Base-by-base conservation (phyloP, 2,329 filamentous ascomycete genomes). In the Aureobasidium lini region DNA sequence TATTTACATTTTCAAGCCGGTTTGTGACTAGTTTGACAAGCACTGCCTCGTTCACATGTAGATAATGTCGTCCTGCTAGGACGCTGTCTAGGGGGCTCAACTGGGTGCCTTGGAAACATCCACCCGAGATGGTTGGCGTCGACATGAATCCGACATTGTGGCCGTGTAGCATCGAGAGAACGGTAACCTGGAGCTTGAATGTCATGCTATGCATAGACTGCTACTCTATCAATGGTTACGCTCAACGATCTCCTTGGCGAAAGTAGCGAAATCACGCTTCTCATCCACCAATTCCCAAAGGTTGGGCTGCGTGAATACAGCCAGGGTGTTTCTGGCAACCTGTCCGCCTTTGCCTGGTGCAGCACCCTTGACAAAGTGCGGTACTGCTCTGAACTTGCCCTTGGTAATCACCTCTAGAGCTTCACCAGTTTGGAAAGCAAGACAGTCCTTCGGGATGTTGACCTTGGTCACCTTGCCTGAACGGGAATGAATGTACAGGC, bases 301-400 rank as follows among this genome's bases (percentile, higher is more conserved):
- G 76, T 96, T 96, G 28, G 94, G 94, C 44, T 99, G 94, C 61
- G 93, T 99, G 70, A 97, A 99, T 9, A 97, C 91, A 0, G 94
- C 94, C 65, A 99, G 75, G 9, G 94, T 99, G 75, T 97, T 97
- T 62, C 77, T 69, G 11, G 77, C 77, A 34, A 79, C 74, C 56
- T 71, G 73, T 5, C 62, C 72, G 61, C 73, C 68, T 73, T 67
- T 75, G 46, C 79, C 81, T 1, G 82, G 77, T 64, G 82, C 80
- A 4, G 88, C 85, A 0, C 92, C 93, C 64, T 87, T 82, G 8
- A 99, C 94, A 72, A 95, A 97, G 77, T 99, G 94, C 65, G 94
- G 93, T 62, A 97, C 94, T 1, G 94, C 94, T 74, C 88, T 90
- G 78, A 99, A 96, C 68, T 84, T 85, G 9, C 94, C 94, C n/a